phyloP scores from a whole-genome alignment of 2,329 filamentous ascomycete genomes.

The Diaporthe helianthi region DNA sequence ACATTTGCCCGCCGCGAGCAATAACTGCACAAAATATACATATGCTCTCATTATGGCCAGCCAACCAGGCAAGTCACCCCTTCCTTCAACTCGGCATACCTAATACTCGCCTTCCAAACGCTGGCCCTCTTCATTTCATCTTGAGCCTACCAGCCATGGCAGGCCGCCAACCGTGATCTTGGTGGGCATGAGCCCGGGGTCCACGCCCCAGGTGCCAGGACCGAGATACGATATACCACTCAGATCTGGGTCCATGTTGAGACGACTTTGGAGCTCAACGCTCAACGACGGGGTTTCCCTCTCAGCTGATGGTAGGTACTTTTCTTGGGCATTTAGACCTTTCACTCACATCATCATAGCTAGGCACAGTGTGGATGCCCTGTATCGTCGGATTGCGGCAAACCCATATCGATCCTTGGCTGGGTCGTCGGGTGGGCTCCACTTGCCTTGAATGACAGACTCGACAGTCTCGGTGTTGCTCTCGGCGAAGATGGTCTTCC shows the following conservation, averaged over 20 bases:
- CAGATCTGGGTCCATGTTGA: slow-evolving; percentile 40
- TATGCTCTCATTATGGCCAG: too few species aligned
- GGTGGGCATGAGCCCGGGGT: slow-evolving; percentile 45
- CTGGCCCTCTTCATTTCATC: slow-evolving; percentile 4
- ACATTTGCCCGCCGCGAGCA: too few species aligned
- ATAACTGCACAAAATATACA: too few species aligned
- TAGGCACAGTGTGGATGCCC: slow-evolving; percentile 43
- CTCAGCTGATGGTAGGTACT: not conserved
- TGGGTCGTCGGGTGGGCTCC: slow-evolving; percentile 37
- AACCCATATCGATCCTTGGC: slow-evolving; percentile 33
- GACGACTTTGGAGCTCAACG: slow-evolving; percentile 41
- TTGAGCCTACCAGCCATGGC: slow-evolving; percentile 32
- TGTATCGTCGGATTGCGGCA: slow-evolving; percentile 41
- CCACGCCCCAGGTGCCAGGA: slow-evolving; percentile 44
- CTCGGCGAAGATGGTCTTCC: not conserved
- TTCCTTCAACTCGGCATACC: not conserved
- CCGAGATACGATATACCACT: slow-evolving; percentile 41
- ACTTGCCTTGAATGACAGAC: slow-evolving; percentile 39
- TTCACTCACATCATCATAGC: slow-evolving; percentile 43
- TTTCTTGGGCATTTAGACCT: too few species aligned
- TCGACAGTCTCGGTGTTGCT: slow-evolving; percentile 32
- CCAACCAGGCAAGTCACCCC: slow-evolving; percentile 5
- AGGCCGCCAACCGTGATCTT: slow-evolving; percentile 31
- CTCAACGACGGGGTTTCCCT: slow-evolving; percentile 26
- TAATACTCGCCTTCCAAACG: slow-evolving; percentile 17